A percentile compares a stretch with the other conserved stretches of the same genome.
These are phyloP conservation scores for Petrea volubilis DNA, from an alignment of 257 asterid species.

Conservation along the genomic window DNA sequence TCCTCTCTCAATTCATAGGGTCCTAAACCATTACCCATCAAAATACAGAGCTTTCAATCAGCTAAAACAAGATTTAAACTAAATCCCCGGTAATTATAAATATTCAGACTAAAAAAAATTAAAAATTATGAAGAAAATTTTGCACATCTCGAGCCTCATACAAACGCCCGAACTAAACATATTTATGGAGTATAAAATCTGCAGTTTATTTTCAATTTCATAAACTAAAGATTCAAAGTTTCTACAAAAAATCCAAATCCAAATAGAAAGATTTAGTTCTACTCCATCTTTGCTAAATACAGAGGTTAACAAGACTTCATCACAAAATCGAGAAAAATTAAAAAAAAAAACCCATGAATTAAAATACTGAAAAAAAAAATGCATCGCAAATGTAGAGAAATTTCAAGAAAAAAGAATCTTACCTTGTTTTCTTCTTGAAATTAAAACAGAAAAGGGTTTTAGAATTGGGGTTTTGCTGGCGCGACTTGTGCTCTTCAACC, in stretches of 20 bases:
- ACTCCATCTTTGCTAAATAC: too few species aligned
- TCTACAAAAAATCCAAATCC: constrained; percentile 4
- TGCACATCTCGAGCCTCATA: too few species aligned
- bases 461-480: constrained; percentile 10
- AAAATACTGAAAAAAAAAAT: neutral
- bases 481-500: neutral
- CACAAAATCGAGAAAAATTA: neutral
- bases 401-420: neutral
- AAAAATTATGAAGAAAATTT: too few species aligned
- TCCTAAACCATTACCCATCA: neutral
- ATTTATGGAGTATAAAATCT: neutral
- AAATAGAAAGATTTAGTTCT: neutral
- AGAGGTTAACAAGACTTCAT: too few species aligned
- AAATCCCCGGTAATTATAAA: neutral
- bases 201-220: neutral
- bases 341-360: neutral
- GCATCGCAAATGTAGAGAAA: neutral
- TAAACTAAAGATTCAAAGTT: constrained; percentile 1
- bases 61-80: neutral
- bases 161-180: neutral
- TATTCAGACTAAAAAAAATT: neutral
- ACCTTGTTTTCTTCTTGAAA: too few species aligned
- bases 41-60: neutral
- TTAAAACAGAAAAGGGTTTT: constrained; percentile 3
- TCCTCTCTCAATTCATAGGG: too few species aligned